A percentile compares a stretch with the other conserved stretches of the same genome.
phyloP scores from a whole-genome alignment of 2,329 filamentous ascomycete species.

The Phoma sp. region DNA sequence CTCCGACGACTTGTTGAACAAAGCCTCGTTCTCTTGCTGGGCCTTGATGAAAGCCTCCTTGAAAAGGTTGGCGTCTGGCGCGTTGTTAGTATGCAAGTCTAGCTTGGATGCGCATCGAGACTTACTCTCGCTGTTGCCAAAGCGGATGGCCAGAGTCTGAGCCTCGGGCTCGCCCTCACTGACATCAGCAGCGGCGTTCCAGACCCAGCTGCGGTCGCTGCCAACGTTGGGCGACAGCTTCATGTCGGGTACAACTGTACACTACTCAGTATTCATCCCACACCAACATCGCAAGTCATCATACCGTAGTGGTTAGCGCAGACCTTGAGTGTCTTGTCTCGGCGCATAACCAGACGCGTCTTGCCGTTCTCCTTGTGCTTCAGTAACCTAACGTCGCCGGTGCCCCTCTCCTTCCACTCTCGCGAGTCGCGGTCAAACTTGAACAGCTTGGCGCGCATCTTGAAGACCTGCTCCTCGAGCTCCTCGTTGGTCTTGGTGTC shows the following conservation, averaged over 20 bases:
- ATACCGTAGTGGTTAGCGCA: constrained; percentile 99
- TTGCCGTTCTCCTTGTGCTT: constrained; percentile 99
- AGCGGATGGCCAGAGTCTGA: constrained; percentile 93
- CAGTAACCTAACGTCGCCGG: constrained; percentile 91
- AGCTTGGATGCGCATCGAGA: not conserved
- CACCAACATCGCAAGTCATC: constrained; percentile 42
- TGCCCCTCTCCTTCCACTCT: constrained; percentile 99
- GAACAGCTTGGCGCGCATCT: constrained; percentile 99
- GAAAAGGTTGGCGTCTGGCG: constrained; percentile 91
- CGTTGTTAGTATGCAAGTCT: constrained; percentile 1
- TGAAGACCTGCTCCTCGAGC: constrained; percentile 95
- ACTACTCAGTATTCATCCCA: constrained; percentile 28
- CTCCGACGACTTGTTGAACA: constrained; percentile 68
- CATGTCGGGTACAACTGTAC: constrained; percentile 92
- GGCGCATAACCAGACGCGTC: constrained; percentile 96
- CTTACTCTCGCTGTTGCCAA: constrained; percentile 94
- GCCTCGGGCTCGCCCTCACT: constrained; percentile 98
- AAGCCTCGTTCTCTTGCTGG: constrained; percentile 91
- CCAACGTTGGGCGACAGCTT: constrained; percentile 98
- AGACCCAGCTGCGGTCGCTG: constrained; percentile 98
- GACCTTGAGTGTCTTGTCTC: constrained; percentile 99
- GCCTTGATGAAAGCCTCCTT: constrained; percentile 98
- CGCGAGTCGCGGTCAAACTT: constrained; percentile 90
- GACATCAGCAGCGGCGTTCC: constrained; percentile 97
- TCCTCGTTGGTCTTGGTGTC: constrained; percentile 99